Base-by-base conservation (phyloP, 2,329 filamentous ascomycete species). In the Periconia digitata region DNA sequence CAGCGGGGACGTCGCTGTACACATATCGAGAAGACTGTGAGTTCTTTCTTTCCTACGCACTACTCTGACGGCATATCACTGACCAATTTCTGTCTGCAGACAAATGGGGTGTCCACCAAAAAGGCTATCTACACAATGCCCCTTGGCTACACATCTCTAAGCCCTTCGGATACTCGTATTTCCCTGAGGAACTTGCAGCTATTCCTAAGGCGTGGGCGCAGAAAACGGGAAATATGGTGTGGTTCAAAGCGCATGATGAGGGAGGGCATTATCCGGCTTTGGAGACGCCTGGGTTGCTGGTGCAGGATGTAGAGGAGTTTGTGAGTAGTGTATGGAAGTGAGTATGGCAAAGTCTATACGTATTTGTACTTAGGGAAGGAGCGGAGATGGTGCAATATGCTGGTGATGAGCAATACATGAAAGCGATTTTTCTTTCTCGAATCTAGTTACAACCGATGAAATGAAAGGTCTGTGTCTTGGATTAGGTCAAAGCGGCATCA, bases 211-310 rank as follows among this genome's bases (percentile, higher is more conserved):
- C 63, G 45, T 76, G 73, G 72, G 70, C 71, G 13, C 67, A 61
- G 40, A 68, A 59, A 47, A 72, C 65, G 3, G 73, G 69, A 0
- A 64, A 70, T 22, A 24, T 77, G 35, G 68, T 71, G 7, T 69
- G 60, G 24, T 72, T 67, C 32, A 64, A 51, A 15, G 58, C 56
- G 18, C 74, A 76, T 60, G 63, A 70, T 15, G 54, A 44, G 7
- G 63, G 62, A 8, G 64, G 62, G 0, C 80, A 83, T 63, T 83
- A 82, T 57, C 78, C 81, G 15, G 70, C 71, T 6, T 50, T 80
- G 43, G 76, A 80, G 56, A 61, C 64, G 40, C 75, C 76, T 1
- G 64, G 64, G 29, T 60, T 50, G 20, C 59, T 80, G 24, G 62
- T 72, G 47, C 60, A 51, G n/a, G 77, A 80, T 64, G 52, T 79